Conservation (phyloP, 352 stramenopile species). For the Phytophthora pseudosyringae region DNA sequence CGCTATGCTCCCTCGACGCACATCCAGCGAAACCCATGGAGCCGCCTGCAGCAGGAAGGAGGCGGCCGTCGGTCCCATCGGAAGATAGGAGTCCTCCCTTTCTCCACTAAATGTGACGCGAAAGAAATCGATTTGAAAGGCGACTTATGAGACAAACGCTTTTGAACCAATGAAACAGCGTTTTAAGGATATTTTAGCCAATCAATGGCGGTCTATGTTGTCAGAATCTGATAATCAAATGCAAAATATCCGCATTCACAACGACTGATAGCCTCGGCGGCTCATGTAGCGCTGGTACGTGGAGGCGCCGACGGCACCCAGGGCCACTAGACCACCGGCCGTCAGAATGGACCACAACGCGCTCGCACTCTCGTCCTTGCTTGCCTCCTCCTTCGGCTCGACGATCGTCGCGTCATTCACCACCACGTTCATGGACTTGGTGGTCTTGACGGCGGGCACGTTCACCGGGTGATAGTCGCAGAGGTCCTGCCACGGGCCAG, state of each 20-base stretch:
- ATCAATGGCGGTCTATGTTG: constrained; percentile 6
- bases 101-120: constrained; percentile 16
- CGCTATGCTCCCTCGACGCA: constrained; percentile 56
- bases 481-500: constrained; percentile 75
- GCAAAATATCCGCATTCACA: constrained; percentile 27
- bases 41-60: constrained; percentile 64
- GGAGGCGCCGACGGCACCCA: constrained; percentile 46
- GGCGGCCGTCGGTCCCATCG: constrained; percentile 32
- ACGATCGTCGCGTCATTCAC: constrained; percentile 35
- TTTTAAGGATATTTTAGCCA: constrained; percentile 13
- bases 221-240: constrained; percentile 14
- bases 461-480: constrained; percentile 74
- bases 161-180: constrained; percentile 46
- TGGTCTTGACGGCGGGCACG: constrained; percentile 18
- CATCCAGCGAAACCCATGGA: constrained; percentile 53
- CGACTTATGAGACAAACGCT: constrained; percentile 23
- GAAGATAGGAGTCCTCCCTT: not conserved
- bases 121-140: constrained; percentile 23
- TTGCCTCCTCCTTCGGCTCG: constrained; percentile 20
- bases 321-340: constrained; percentile 40
- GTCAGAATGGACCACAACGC: constrained; percentile 47
- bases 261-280: constrained; percentile 49
- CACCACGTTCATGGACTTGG: constrained; percentile 38
- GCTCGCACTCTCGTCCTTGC: not conserved
- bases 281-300: constrained; percentile 54